These are phyloP conservation scores for Phalaenopsis equestris DNA, from an alignment of 106 monocot genomes.

Conservation along the genomic window DNA sequence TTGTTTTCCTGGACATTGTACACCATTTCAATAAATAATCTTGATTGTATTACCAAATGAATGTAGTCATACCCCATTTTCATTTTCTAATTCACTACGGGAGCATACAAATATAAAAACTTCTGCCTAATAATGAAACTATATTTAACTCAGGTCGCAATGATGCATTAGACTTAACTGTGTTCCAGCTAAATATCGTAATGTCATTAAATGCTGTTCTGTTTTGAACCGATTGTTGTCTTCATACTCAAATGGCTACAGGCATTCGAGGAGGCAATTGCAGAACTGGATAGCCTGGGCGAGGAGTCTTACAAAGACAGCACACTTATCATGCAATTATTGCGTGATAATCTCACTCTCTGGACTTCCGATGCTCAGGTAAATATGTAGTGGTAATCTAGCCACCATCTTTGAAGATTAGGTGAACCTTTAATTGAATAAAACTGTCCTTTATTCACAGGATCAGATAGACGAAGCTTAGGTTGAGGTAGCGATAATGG, in stretches of 20 bases:
- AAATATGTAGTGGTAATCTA: not conserved
- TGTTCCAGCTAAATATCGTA: not conserved
- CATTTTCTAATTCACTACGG: too few species aligned
- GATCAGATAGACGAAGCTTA: constrained; percentile 6
- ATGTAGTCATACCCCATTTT: too few species aligned
- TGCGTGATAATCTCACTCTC: constrained; percentile 22
- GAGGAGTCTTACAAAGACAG: constrained; percentile 25
- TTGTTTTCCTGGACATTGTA: too few species aligned
- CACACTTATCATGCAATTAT: constrained; percentile 19
- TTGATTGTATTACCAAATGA: too few species aligned
- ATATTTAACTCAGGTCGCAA: too few species aligned
- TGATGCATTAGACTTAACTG: too few species aligned
- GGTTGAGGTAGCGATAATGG: not conserved
- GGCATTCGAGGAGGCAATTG: constrained; percentile 23
- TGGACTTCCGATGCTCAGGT: constrained; percentile 25
- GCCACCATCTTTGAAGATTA: not conserved
- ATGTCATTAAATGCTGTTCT: not conserved
- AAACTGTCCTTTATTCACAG: not conserved
- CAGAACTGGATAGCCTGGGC: constrained; percentile 9
- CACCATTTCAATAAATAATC: too few species aligned
- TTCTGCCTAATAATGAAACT: too few species aligned
- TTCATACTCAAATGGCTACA: constrained; percentile 2
- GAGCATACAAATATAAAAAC: too few species aligned
- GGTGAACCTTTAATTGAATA: not conserved
- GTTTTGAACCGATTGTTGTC: not conserved